Base-by-base conservation (phyloP, 805 yeast genomes). In the Priceomyces medius region DNA sequence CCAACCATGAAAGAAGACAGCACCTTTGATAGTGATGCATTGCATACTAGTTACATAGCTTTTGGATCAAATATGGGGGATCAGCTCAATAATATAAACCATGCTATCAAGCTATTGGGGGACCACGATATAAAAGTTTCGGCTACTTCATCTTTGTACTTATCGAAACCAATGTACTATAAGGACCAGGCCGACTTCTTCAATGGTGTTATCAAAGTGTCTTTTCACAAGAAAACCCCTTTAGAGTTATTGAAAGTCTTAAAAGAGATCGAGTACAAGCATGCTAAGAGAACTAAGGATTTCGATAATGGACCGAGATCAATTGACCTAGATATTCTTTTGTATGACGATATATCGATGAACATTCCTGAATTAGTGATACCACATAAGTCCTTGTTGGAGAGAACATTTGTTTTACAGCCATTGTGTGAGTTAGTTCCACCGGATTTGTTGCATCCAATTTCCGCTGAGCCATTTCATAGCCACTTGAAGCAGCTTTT, bases 101-200 rank as follows among this genome's bases (percentile, higher is more conserved):
- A 49, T 12, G 84, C 97, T 0, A 58, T 87, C 5, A 59, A 61
- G 0, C 66, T 74, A 35, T 63, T 87, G 12, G 56, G 61, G 23
- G 36, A 59, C 3, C 54, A 67, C 7, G 55, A 58, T 0, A 69
- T 86, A 14, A 50, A 61, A 9, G 76, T 93, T 0, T 44, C 71
- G 2, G 68, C 76, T 2, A 77, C 91, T 0, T 90, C 98, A 0
- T 79, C 95, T 0, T 64, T 91, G 41, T 93, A 88, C 60, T 80
- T 84, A 44, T 87, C 97, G 16, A 87, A 83, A 52, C 98, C 99
- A 29, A 91, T 93, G 98, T 93, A 89, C 61, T 80, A 74, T 47
- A 61, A 74, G 26, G 86, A 88, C 42, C 99, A 93, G 63, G 74
- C 80, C 2, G 81, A 80, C 52, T 93, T 93, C 55, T 66, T 81